Evolutionary conservation across 805 yeast species (phyloP).

Genomic region (Nakazawaea anatomiae): DNA sequence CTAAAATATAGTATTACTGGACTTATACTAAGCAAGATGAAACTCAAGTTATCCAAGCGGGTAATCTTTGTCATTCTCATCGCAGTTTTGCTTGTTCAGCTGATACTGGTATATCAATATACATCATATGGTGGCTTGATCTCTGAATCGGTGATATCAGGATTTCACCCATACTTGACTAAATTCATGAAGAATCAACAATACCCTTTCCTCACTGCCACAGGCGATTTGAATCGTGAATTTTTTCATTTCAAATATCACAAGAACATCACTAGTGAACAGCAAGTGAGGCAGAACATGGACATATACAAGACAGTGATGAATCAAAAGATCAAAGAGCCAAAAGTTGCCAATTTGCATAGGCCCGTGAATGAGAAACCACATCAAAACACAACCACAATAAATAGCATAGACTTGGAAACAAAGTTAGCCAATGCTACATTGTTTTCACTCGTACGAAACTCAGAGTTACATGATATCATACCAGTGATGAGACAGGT

Average conservation of each 20-base stretch:
- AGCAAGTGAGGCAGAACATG: slow-evolving; percentile 32
- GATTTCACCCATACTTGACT: slow-evolving; percentile 8
- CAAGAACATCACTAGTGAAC: slow-evolving; percentile 16
- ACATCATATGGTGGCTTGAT: slow-evolving; percentile 1
- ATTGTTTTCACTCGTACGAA: slow-evolving; percentile 56
- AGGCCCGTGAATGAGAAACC: slow-evolving; percentile 16
- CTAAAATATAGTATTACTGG: no score
- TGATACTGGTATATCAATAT: not conserved
- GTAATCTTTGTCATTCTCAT: not conserved
- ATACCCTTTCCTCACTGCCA: not conserved
- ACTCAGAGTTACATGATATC: slow-evolving; percentile 43
- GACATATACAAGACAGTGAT: slow-evolving; percentile 31
- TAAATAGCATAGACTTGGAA: no score
- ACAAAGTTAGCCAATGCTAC: slow-evolving; percentile 51
- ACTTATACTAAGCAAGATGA: not conserved
- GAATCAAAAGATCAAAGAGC: slow-evolving; percentile 36
- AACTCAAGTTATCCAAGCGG: not conserved
- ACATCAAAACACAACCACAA: slow-evolving; percentile 7
- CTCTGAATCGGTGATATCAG: slow-evolving; percentile 1
- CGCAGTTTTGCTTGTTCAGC: not conserved
- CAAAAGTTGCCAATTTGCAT: slow-evolving; percentile 33
- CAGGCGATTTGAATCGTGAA: slow-evolving; percentile 1
- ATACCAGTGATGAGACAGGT: slow-evolving; percentile 45
- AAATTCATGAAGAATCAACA: slow-evolving; percentile 3
- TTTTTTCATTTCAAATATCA: slow-evolving; percentile 7